phyloP scores from a whole-genome alignment of 768 basidiomycete species.

The Rhizopogon sp. region DNA sequence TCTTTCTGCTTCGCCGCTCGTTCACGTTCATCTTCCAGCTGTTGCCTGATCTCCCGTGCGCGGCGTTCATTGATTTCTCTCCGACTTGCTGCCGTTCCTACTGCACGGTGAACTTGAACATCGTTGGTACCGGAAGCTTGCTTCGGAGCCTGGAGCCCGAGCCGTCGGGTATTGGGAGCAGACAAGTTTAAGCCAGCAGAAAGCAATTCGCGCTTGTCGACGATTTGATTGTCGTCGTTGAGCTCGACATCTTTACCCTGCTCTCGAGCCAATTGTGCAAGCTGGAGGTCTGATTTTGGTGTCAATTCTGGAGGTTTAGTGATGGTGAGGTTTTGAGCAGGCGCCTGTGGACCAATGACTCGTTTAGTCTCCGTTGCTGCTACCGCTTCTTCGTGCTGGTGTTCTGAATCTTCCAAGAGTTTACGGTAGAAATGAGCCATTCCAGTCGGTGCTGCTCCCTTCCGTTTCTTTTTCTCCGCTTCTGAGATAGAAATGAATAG shows the following conservation, averaged over 20 bases:
- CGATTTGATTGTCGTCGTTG: slow-evolving; percentile 96
- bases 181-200: slow-evolving; percentile 91
- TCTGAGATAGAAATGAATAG: slow-evolving; percentile 16
- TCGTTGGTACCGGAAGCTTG: slow-evolving; percentile 20
- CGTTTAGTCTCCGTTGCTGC: slow-evolving; percentile 60
- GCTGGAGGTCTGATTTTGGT: slow-evolving; percentile 65
- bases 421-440: slow-evolving; percentile 83
- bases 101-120: slow-evolving; percentile 62
- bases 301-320: slow-evolving; percentile 62
- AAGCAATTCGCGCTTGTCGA: slow-evolving; percentile 91
- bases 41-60: slow-evolving; percentile 67
- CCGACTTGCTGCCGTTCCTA: slow-evolving; percentile 75
- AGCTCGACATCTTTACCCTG: slow-evolving; percentile 86
- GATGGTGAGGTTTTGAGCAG: slow-evolving; percentile 67
- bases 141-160: slow-evolving; percentile 41
- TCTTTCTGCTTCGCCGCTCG: slow-evolving; percentile 53
- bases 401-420: slow-evolving; percentile 72
- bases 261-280: slow-evolving; percentile 62
- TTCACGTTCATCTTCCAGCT: slow-evolving; percentile 72
- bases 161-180: slow-evolving; percentile 69
- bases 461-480: slow-evolving; percentile 58
- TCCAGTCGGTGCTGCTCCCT: slow-evolving; percentile 56
- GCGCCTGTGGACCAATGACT: slow-evolving; percentile 58
- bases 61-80: slow-evolving; percentile 84
- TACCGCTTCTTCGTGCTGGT: slow-evolving; percentile 82